Conservation (phyloP, 257 asterid species). For the Plantago elongata region DNA sequence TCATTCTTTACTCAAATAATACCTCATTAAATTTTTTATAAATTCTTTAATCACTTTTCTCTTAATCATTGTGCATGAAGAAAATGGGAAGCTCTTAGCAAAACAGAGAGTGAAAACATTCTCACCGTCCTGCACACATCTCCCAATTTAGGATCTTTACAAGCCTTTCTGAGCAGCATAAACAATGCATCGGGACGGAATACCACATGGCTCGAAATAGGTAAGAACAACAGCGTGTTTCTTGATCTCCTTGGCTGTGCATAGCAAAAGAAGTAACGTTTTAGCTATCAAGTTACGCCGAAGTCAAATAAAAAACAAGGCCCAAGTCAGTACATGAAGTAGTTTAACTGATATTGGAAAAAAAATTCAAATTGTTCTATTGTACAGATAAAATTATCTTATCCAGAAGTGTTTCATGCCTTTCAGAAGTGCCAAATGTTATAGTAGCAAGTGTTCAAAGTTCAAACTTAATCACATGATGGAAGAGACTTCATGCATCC, state of each 20-base stretch:
- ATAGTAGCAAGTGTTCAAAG: slow-evolving; percentile 9
- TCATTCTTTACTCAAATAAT: too few relatives aligned
- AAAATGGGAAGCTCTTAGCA: slow-evolving; percentile 13
- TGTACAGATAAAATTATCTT: background rate
- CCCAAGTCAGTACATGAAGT: slow-evolving; percentile 5
- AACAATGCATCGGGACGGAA: slow-evolving; percentile 83
- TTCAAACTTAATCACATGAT: slow-evolving; percentile 7
- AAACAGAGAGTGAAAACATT: slow-evolving; percentile 19
- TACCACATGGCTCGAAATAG: slow-evolving; percentile 60
- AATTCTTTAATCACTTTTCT: too few relatives aligned
- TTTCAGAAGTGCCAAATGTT: slow-evolving; percentile 16
- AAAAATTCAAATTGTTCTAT: slow-evolving; percentile 1
- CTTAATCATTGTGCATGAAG: slow-evolving; percentile 2
- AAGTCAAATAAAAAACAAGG: slow-evolving; percentile 10
- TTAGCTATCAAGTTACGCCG: slow-evolving; percentile 20
- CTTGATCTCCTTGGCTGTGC: slow-evolving; percentile 90
- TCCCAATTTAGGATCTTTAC: slow-evolving; percentile 69
- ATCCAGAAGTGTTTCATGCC: slow-evolving; percentile 1
- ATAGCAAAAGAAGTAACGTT: slow-evolving; percentile 23
- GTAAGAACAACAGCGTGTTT: slow-evolving; percentile 36
- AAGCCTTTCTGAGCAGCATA: slow-evolving; percentile 77
- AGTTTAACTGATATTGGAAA: slow-evolving; percentile 6
- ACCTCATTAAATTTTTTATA: too few relatives aligned
- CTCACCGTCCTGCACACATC: slow-evolving; percentile 79
- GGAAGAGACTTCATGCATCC: slow-evolving; percentile 1